Conservation (phyloP, 2,329 filamentous ascomycete species). For the Beauveria bassiana region DNA sequence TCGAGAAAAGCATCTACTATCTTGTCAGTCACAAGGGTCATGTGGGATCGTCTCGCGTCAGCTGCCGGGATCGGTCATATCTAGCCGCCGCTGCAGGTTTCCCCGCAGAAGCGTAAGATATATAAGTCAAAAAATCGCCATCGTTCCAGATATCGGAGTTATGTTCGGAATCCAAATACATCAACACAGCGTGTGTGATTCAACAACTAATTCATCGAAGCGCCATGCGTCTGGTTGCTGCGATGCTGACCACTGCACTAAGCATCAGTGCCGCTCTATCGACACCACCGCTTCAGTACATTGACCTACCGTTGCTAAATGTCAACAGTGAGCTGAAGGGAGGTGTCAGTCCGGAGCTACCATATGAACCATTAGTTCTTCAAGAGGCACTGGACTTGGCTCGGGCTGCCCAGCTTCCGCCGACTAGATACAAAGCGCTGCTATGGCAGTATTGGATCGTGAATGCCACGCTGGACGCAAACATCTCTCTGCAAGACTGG, state of each 20-base stretch:
- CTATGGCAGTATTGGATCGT: constrained; percentile 5
- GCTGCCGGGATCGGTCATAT: not conserved
- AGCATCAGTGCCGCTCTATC: not conserved
- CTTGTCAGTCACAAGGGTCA: not conserved
- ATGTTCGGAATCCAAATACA: not conserved
- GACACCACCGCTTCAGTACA: not conserved
- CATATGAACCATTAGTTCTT: not conserved
- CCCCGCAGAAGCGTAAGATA: not conserved
- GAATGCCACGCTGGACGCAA: not conserved
- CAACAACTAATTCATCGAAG: not conserved
- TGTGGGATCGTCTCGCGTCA: not conserved
- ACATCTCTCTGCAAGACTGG: constrained; percentile 2
- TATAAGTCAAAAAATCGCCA: not conserved
- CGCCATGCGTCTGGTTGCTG: not conserved
- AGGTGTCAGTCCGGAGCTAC: not conserved
- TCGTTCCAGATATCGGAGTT: not conserved
- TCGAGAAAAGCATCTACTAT: not conserved
- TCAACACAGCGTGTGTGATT: too few relatives aligned
- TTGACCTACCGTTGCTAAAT: constrained; percentile 2
- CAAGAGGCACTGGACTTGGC: not conserved
- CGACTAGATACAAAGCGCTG: not conserved
- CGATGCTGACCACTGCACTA: not conserved
- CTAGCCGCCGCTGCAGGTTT: not conserved
- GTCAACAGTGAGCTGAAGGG: not conserved
- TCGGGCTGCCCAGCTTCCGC: not conserved